Evolutionary conservation across 225 moss, liverwort and hornwort species (phyloP), one percentile per base, ranked within the genome.

Genomic region (Physcomitrellopsis africana): DNA sequence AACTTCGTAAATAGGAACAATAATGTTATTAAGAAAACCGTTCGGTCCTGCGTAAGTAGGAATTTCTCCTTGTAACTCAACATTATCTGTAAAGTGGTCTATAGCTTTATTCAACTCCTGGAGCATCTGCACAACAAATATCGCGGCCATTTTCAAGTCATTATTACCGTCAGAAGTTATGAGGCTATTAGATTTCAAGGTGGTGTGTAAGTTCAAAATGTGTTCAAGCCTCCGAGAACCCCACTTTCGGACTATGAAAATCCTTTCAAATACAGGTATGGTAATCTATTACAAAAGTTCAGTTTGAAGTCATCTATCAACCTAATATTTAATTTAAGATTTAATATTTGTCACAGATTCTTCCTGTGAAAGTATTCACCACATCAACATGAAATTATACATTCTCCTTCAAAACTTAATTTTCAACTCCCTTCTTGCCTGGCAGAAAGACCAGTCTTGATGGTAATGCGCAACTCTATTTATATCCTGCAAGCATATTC

Each of bases 1-100:
- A 51, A 93, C 79, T 22, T 81, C 61, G 68, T 97, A 97, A n/a
- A 97, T 81, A 27, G 94, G 97, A 61, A 81, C 57, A 27, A 97
- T 78, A 64, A 97, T 78, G 63, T 85, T 64, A 44, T 85, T 89
- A 63, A 97, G 69, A 48, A 94, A 97, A 65, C 86, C 85, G 56
- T 91, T 92, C 0, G 67, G 76, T 51, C 72, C 90, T 56, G 86
- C 81, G 65, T 88, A 90, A 53, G 87, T 81, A 60, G 90, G 93
- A 79, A 81, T 86, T 62, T 84, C 80, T 63, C 82, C 83, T 74
- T 85, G 78, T 60, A 80, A 81, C 15, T 89, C 90, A 65, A 76
- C 69, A 69, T 83, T 85, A 73, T 88, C 79, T 32, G 84, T 82
- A 62, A 89, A 83, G 29, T 77, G 81, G 67, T 91, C 84, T 70